Evolutionary conservation across 2,329 filamentous ascomycete species (phyloP).

Genomic region (Colletotrichum endophyticum): DNA sequence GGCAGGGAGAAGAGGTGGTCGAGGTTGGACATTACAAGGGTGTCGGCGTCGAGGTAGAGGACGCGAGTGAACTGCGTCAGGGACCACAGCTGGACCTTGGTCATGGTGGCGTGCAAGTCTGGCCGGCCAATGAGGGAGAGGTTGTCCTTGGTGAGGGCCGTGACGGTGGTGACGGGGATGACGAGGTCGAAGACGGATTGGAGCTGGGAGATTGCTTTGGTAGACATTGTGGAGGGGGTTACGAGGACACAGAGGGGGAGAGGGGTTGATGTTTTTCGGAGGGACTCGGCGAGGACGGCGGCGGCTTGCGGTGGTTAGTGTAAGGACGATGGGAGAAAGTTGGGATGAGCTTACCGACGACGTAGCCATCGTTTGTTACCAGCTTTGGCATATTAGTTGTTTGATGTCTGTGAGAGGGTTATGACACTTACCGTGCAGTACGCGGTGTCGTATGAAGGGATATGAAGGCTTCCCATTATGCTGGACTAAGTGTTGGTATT

Average conservation of each 20-base stretch:
- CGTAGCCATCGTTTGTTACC: conserved; percentile 23
- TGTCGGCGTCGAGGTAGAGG: conserved; percentile 65
- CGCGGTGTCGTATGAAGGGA: not conserved
- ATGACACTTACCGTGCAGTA: conserved; percentile 3
- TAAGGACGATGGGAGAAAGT: not conserved
- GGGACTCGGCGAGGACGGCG: conserved; percentile 21
- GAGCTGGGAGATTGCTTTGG: not conserved
- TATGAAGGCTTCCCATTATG: conserved; percentile 8
- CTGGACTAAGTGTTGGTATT: not conserved
- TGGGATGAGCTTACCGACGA: conserved; percentile 2
- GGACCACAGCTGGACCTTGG: conserved; percentile 73
- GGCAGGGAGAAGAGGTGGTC: conserved; percentile 73
- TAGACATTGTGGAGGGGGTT: conserved; percentile 14
- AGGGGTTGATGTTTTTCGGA: conserved; percentile 12
- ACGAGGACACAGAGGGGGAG: conserved; percentile 16
- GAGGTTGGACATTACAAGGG: conserved; percentile 65
- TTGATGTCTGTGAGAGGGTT: not conserved
- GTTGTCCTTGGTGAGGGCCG: conserved; percentile 42
- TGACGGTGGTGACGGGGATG: conserved; percentile 15
- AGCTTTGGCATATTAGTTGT: conserved; percentile 2
- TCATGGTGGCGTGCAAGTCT: conserved; percentile 71
- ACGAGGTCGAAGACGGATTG: conserved; percentile 7
- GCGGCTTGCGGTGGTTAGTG: conserved; percentile 2
- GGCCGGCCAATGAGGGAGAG: conserved; percentile 71
- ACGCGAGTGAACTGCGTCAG: conserved; percentile 61